Base-by-base conservation (phyloP, 1,284 basidiomycete genomes). In the Tremellales sp. region DNA sequence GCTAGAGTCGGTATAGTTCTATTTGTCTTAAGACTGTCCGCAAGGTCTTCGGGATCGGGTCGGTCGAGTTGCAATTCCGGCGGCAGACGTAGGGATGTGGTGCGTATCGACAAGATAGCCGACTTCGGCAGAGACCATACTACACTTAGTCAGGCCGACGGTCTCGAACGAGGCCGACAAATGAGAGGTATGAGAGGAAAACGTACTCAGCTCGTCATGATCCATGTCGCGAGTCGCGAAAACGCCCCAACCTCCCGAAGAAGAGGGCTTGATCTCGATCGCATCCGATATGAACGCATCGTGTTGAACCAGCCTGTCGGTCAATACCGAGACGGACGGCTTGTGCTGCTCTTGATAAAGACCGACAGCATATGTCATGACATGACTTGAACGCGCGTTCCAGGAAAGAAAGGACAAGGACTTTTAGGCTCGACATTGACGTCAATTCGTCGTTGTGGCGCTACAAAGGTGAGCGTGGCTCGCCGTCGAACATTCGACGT, bases 81-180 rank as follows among this genome's bases (percentile, higher is more conserved):
- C 1, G 29, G 45, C 4, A 52, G 49, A 25, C 53, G 48, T 4
- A 62, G 53, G 1, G 54, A 64, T 24, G 45, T 57, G 4, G 64
- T 70, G 10, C 68, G 61, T 13, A 51, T 56, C 2, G 72, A 74
- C 21, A 76, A 62, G 17, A 75, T 60, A 3, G 67, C 56, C 0
- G 53, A 39, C 31, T 74, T 73, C 6, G 75, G 75, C 27, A 40
- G 17, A 8, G n/a, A 22, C 10, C 15, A 22, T 5, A 22, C 39
- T 40, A 22, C 8, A 24, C 10, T 29, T 39, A 21, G n/a, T 1
- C 36, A 24, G 12, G 5, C 11, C 4, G 1, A n/a, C 15, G 3
- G 21, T 25, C 5, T 23, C 36, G 42, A 3, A 21, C n/a, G n/a
- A n/a, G 11, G 19, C 15, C 3, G 19, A 42, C 3, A 17, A 27